Evolutionary conservation across 2,329 filamentous ascomycete species (phyloP).

Genomic region (Penicillium thymicola): DNA sequence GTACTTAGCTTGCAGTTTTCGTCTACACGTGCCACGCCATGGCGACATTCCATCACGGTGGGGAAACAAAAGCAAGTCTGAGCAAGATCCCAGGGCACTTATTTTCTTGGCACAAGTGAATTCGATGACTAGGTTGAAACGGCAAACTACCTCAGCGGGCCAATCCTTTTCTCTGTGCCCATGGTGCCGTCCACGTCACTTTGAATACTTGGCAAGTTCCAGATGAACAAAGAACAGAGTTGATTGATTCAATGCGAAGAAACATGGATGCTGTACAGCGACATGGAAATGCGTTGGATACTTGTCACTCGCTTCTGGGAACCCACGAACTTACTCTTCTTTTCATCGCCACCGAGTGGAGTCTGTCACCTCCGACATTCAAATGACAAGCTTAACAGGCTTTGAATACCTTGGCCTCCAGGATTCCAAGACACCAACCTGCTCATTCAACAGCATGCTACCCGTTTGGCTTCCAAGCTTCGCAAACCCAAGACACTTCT

Average conservation of each 20-base stretch:
- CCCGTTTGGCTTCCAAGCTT: slow-evolving; percentile 51
- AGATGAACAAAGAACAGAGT: not conserved
- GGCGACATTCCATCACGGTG: not conserved
- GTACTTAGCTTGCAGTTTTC: not conserved
- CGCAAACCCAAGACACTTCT: slow-evolving; percentile 53
- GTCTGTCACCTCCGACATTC: no score
- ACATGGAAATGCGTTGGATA: not conserved
- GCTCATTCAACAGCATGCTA: slow-evolving; percentile 52
- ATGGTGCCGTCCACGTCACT: not conserved
- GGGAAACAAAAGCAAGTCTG: not conserved
- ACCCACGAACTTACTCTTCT: not conserved
- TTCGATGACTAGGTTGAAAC: not conserved
- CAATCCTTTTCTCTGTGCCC: no score
- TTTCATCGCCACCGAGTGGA: not conserved
- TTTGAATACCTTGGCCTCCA: slow-evolving; percentile 49
- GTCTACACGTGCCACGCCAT: not conserved
- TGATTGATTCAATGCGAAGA: not conserved
- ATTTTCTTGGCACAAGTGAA: not conserved
- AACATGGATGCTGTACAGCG: not conserved
- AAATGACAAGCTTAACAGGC: slow-evolving; percentile 44
- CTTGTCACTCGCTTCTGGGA: not conserved
- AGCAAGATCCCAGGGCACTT: not conserved
- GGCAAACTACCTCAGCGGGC: not conserved
- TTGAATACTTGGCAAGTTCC: not conserved
- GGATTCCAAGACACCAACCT: slow-evolving; percentile 50